Base-by-base conservation (phyloP, 2,329 filamentous ascomycete genomes). In the Hymenoscyphus occultus region DNA sequence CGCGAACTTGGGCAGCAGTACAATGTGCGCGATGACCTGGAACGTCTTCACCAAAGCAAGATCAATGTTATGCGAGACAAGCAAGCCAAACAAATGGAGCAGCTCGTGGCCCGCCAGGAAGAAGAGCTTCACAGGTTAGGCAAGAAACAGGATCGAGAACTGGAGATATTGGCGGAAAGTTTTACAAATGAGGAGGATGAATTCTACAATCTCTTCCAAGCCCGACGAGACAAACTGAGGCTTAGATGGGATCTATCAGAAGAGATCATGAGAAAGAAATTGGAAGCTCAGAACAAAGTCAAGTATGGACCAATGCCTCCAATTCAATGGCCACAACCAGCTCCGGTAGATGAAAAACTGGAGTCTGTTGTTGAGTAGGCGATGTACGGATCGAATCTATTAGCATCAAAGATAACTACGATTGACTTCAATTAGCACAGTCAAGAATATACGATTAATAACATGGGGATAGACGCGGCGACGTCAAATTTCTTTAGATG, bases 51-150 rank as follows among this genome's bases (percentile, higher is more conserved):
- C 67, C 80, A 85, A 70, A 80, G 83, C 48, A 84, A 84, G 72
- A 87, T 89, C 73, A 88, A 88, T 70, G 85, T 88, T 32, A 81
- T 89, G 78, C 80, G 86, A n/a, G 86, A 88, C 66, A 82, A 83
- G 54, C 86, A 89, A 72, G 80, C 84, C 1, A 86, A 86, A 72
- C 79, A 83, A 39, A 83, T 88, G 78, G 85, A 88, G 70, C 83
- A 86, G 66, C 78, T 88, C 3, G 74, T 84, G 1, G 79, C 82
- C 48, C 79, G 82, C 31, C 86, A 89, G 69, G 81, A 83, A 65
- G 73, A 73, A 1, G 86, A 88, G 70, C 71, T 84, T 60, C 76
- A 78, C 31, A 78, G 77, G 58, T 73, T 86, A n/a, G 71, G 73
- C 1, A 77, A 78, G 31, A 81, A 80, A 67, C 80, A 81, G 61